Percentiles rank a stretch among this genome's conserved stretches.
These are phyloP conservation scores for Blastomyces parvus DNA, from an alignment of 2,329 filamentous ascomycete genomes.

Conservation along the genomic window DNA sequence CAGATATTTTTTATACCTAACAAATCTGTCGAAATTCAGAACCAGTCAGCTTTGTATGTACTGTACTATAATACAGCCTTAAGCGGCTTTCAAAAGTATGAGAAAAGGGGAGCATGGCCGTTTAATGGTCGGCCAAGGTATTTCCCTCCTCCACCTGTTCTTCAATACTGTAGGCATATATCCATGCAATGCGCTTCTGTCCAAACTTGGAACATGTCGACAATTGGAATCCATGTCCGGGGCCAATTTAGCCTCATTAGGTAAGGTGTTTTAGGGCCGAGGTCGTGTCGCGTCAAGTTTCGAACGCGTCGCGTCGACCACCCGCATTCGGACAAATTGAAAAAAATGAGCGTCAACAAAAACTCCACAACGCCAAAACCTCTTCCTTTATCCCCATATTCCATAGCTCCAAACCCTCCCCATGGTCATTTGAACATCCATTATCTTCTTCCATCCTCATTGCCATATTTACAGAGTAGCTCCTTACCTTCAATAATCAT, in stretches of 20 bases:
- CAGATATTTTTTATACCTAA: background rate
- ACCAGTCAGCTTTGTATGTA: background rate
- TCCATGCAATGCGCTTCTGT: no score
- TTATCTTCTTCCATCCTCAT: background rate
- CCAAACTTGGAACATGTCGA: no score
- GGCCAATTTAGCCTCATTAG: background rate
- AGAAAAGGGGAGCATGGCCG: background rate
- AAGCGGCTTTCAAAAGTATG: background rate
- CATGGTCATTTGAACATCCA: background rate
- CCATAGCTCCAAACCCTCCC: background rate
- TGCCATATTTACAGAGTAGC: background rate
- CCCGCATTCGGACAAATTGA: background rate
- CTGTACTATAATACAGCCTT: no score
- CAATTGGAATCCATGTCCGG: background rate
- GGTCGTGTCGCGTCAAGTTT: background rate
- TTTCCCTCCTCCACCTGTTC: no score
- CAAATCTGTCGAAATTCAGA: background rate
- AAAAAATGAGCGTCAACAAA: background rate
- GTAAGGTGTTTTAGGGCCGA: background rate
- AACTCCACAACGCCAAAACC: background rate
- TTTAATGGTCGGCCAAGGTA: background rate
- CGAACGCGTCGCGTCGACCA: background rate
- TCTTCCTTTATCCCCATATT: background rate
- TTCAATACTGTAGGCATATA: no score
- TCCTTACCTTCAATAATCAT: constrained; percentile 1